These are phyloP conservation scores for Fusarium graminum DNA, from an alignment of 2,329 filamentous ascomycete species.

Conservation along the genomic window DNA sequence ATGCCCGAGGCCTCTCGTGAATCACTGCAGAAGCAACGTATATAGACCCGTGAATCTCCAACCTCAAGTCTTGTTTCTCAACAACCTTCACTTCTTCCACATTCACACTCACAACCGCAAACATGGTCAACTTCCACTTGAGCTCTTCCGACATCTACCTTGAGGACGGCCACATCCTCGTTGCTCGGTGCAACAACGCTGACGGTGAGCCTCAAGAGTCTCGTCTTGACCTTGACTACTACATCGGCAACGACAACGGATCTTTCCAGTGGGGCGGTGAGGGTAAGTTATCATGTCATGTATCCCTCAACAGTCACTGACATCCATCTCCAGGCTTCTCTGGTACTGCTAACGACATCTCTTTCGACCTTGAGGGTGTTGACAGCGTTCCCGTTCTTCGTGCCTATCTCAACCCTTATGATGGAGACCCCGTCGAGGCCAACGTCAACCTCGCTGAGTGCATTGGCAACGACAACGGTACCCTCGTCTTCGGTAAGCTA, in stretches of 20 bases:
- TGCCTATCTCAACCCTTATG: constrained; percentile 58
- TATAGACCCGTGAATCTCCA: constrained; percentile 17
- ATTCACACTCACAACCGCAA: constrained; percentile 7
- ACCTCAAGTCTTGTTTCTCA: not conserved
- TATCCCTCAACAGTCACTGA: not conserved
- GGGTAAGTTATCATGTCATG: constrained; percentile 31
- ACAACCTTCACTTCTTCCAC: not conserved
- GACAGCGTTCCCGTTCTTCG: constrained; percentile 66
- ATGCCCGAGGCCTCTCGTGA: constrained; percentile 36
- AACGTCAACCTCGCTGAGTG: constrained; percentile 70
- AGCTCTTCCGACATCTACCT: constrained; percentile 61
- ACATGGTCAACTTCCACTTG: constrained; percentile 60
- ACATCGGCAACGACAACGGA: constrained; percentile 66
- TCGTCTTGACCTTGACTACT: constrained; percentile 63
- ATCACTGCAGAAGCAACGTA: constrained; percentile 2
- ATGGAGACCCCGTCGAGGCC: constrained; percentile 57
- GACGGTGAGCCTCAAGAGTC: constrained; percentile 60
- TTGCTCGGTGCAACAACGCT: constrained; percentile 55
- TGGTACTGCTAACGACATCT: constrained; percentile 60
- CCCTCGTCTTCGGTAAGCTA: constrained; percentile 37
- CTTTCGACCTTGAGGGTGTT: constrained; percentile 64
- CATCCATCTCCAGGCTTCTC: constrained; percentile 56
- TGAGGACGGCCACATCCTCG: constrained; percentile 64
- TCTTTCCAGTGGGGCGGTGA: constrained; percentile 60
- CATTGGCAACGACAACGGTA: constrained; percentile 66